A percentile compares a stretch with the other conserved stretches of the same genome.
Conservation (phyloP, 2,329 filamentous ascomycete species). For the Trichoderma polysporum region DNA sequence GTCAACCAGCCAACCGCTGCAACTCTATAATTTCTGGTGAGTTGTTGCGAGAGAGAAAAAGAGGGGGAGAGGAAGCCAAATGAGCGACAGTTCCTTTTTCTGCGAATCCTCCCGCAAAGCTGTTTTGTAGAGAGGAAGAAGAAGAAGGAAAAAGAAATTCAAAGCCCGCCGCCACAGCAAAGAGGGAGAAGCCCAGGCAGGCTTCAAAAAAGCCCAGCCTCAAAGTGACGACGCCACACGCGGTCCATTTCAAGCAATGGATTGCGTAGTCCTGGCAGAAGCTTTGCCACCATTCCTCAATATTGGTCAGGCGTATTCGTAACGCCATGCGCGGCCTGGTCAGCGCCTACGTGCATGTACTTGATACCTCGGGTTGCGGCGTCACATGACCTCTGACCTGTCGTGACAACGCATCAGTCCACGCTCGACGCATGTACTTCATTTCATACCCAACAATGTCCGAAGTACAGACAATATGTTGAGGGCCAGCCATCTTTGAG, state of each 20-base stretch:
- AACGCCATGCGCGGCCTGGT: constrained; percentile 13
- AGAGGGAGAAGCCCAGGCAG: not conserved
- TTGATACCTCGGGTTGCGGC: not conserved
- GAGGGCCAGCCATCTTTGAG: not conserved
- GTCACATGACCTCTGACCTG: constrained; percentile 17
- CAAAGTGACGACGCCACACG: not conserved
- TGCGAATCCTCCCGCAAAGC: not conserved
- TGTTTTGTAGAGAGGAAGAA: not conserved
- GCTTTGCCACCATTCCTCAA: constrained; percentile 22
- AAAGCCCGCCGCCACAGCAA: not conserved
- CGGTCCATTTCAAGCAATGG: not conserved
- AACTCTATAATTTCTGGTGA: constrained; percentile 1
- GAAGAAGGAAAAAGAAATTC: not conserved
- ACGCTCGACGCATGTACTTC: not conserved
- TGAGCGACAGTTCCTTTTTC: not conserved
- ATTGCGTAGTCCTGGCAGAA: constrained; percentile 23
- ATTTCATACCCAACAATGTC: not conserved
- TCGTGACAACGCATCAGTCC: constrained; percentile 14
- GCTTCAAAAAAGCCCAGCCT: not conserved
- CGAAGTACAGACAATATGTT: not conserved
- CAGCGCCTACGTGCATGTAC: not conserved
- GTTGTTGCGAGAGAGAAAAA: not conserved
- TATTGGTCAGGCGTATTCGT: not conserved
- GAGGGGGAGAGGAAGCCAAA: not conserved
- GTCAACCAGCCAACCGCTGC: not conserved